Conservation (phyloP, 495 filamentous ascomycete genomes). For the Podospora pseudocomata region DNA sequence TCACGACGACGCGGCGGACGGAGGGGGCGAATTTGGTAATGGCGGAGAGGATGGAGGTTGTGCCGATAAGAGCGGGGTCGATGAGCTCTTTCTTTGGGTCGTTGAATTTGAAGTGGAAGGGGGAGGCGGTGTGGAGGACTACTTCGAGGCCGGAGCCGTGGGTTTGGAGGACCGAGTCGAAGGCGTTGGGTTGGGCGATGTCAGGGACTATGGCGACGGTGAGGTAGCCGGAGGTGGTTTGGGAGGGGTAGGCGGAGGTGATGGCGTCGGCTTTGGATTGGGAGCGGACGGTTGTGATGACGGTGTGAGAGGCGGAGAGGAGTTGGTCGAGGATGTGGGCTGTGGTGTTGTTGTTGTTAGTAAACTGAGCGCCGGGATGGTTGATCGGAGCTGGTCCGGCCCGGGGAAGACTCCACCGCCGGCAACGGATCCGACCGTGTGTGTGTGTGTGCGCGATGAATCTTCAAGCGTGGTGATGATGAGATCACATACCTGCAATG, state of each 20-base stretch:
- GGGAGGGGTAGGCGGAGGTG: constrained; percentile 57
- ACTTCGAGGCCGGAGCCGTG: constrained; percentile 65
- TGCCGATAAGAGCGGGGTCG: constrained; percentile 82
- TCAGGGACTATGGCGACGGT: constrained; percentile 77
- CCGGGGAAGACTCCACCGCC: neutral
- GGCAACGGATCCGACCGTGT: neutral
- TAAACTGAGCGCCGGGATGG: neutral
- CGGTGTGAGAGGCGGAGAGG: constrained; percentile 63
- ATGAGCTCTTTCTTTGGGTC: constrained; percentile 78
- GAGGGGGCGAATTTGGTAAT: constrained; percentile 69
- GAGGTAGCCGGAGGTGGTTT: constrained; percentile 59
- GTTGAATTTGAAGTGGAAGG: constrained; percentile 70
- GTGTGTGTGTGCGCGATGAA: too few species aligned
- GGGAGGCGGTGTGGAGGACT: constrained; percentile 84
- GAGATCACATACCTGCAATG: constrained; percentile 43
- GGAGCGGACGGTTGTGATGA: constrained; percentile 80
- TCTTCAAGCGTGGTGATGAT: neutral
- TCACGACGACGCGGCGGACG: constrained; percentile 81
- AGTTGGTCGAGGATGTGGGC: constrained; percentile 78
- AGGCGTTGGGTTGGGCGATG: constrained; percentile 70
- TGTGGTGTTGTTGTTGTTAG: constrained; percentile 12
- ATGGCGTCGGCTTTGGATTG: constrained; percentile 76
- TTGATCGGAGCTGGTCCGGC: neutral
- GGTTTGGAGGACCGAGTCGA: constrained; percentile 72
- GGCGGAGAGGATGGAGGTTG: constrained; percentile 71